A percentile compares a stretch with the other conserved stretches of the same genome.
These are phyloP conservation scores for Fraxinus excelsior DNA, from an alignment of 257 asterid genomes.

Conservation along the genomic window DNA sequence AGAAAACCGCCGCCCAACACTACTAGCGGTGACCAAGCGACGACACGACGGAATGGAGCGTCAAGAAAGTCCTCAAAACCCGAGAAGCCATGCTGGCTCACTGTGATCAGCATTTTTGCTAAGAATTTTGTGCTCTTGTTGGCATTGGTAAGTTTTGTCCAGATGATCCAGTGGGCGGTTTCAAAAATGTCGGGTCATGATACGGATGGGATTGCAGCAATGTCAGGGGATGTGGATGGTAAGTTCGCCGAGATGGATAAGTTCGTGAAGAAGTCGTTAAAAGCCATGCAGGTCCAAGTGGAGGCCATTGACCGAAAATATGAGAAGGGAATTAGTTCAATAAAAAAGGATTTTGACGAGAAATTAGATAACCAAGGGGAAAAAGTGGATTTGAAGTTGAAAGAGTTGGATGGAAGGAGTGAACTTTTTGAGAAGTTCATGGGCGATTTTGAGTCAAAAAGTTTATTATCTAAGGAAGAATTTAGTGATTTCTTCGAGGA, in stretches of 20 bases:
- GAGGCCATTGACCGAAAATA: constrained; percentile 59
- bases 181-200: constrained; percentile 28
- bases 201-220: constrained; percentile 34
- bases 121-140: constrained; percentile 57
- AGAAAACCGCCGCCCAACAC: constrained; percentile 39
- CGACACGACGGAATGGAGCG: constrained; percentile 33
- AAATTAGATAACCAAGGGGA: constrained; percentile 46
- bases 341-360: constrained; percentile 55
- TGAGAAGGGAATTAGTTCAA: constrained; percentile 44
- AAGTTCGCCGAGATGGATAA: constrained; percentile 58
- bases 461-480: constrained; percentile 67
- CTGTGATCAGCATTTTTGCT: constrained; percentile 51
- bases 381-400: constrained; percentile 54
- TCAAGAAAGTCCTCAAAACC: constrained; percentile 40
- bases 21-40: constrained; percentile 13
- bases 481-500: constrained; percentile 61
- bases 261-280: constrained; percentile 52
- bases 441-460: constrained; percentile 45
- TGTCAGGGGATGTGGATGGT: constrained; percentile 62
- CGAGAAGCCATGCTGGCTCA: constrained; percentile 72
- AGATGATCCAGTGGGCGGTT: constrained; percentile 54
- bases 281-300: constrained; percentile 85
- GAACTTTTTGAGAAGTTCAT: constrained; percentile 66
- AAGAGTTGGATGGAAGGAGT: constrained; percentile 56
- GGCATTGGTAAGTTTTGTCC: constrained; percentile 52